These are phyloP conservation scores for Pholiota adiposa DNA, from an alignment of 1,284 basidiomycete species.

Conservation along the genomic window DNA sequence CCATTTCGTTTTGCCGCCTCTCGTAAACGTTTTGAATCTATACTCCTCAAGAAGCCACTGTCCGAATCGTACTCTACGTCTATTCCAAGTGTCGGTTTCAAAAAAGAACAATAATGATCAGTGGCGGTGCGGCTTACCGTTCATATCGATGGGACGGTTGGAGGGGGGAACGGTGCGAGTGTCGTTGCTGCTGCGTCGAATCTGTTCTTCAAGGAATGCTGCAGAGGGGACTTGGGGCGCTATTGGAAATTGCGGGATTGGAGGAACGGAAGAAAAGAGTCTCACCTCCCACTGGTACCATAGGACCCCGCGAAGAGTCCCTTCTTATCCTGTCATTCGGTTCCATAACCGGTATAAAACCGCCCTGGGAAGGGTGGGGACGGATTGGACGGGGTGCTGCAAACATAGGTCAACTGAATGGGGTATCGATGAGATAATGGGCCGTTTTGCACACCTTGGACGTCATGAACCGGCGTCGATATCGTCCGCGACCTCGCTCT, in stretches of 20 bases:
- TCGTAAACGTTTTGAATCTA: constrained; percentile 10
- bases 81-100: background rate
- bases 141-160: background rate
- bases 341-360: constrained; percentile 26
- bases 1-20: constrained; percentile 5
- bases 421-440: constrained; percentile 10
- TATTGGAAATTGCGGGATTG: constrained; percentile 2
- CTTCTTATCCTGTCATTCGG: constrained; percentile 20
- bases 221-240: constrained; percentile 25
- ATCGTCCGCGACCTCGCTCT: constrained; percentile 25
- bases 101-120: background rate
- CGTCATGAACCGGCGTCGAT: constrained; percentile 22
- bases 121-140: constrained; percentile 12
- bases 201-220: constrained; percentile 26
- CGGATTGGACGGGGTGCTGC: constrained; percentile 29
- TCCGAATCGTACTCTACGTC: background rate
- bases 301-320: constrained; percentile 18
- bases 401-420: constrained; percentile 13
- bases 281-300: constrained; percentile 26
- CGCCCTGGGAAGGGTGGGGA: constrained; percentile 30
- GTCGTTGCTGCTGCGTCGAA: constrained; percentile 13
- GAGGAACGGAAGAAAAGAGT: constrained; percentile 13
- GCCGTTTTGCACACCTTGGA: constrained; percentile 24
- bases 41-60: background rate
- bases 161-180: background rate